Evolutionary conservation across 2,329 filamentous ascomycete species (phyloP).

Genomic region (Pseudogymnoascus sp.): DNA sequence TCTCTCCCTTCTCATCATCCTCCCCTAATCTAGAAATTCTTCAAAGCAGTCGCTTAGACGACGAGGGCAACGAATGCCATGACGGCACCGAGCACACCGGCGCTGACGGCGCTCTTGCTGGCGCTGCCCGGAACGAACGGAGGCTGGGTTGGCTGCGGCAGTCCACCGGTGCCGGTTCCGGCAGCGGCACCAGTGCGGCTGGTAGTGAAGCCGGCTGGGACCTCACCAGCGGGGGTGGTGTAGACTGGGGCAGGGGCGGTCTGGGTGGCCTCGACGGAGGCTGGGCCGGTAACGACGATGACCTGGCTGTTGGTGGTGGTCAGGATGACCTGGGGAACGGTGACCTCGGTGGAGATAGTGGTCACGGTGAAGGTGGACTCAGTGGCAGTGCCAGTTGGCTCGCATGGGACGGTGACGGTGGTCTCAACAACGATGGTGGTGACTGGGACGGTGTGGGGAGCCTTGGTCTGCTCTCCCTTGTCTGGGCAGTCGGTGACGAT

Average conservation of each 20-base stretch:
- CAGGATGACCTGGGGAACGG: slow-evolving; percentile 46
- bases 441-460: slow-evolving; percentile 32
- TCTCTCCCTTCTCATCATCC: background rate
- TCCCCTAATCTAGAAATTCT: background rate
- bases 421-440: slow-evolving; percentile 42
- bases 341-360: slow-evolving; percentile 39
- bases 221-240: background rate
- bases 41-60: background rate
- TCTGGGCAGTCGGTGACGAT: slow-evolving; percentile 62
- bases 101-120: background rate
- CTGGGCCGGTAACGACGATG: background rate
- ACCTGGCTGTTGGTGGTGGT: slow-evolving; percentile 15
- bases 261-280: background rate
- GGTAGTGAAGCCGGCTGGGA: background rate
- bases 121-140: background rate
- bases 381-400: slow-evolving; percentile 37
- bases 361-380: slow-evolving; percentile 43
- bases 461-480: slow-evolving; percentile 39
- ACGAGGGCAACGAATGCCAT: background rate
- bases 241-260: background rate
- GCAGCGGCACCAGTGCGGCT: background rate
- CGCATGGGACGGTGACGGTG: slow-evolving; percentile 44
- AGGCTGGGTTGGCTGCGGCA: background rate
- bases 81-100: background rate
- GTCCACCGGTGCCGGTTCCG: background rate